Conservation (phyloP, 2,329 filamentous ascomycete species). For the Escovopsis sp. region DNA sequence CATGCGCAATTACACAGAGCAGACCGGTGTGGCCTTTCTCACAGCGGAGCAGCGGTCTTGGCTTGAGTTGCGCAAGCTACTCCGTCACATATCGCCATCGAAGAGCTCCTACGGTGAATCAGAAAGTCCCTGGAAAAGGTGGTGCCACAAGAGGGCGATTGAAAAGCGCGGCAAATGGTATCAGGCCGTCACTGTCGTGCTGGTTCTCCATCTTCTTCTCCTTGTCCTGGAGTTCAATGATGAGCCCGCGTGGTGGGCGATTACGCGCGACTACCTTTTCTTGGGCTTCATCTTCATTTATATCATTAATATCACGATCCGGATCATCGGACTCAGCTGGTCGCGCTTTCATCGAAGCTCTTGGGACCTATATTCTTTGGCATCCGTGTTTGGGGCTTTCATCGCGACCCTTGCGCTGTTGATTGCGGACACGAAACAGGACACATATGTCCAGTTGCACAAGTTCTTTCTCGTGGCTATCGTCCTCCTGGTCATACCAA, state of each 20-base stretch:
- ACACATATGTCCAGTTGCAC: slow-evolving; percentile 64
- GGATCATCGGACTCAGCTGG: slow-evolving; percentile 83
- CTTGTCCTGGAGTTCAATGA: slow-evolving; percentile 77
- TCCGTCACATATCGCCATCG: slow-evolving; percentile 86
- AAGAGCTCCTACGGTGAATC: slow-evolving; percentile 75
- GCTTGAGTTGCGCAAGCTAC: slow-evolving; percentile 83
- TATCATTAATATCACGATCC: slow-evolving; percentile 65
- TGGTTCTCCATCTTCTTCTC: slow-evolving; percentile 70
- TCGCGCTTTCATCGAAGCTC: slow-evolving; percentile 79
- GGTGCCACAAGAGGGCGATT: slow-evolving; percentile 89
- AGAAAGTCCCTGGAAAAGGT: slow-evolving; percentile 67
- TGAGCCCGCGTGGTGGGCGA: slow-evolving; percentile 57
- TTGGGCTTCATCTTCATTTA: slow-evolving; percentile 71
- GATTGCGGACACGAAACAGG: slow-evolving; percentile 43
- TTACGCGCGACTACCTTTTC: slow-evolving; percentile 60
- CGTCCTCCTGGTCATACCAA: slow-evolving; percentile 77
- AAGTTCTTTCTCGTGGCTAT: slow-evolving; percentile 90
- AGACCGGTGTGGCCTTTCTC: slow-evolving; percentile 90
- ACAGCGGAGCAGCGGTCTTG: slow-evolving; percentile 94
- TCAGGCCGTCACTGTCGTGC: slow-evolving; percentile 58
- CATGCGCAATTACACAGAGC: slow-evolving; percentile 98
- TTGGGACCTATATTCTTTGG: slow-evolving; percentile 84
- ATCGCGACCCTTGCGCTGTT: slow-evolving; percentile 64
- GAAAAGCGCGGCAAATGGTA: slow-evolving; percentile 94
- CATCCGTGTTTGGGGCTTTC: slow-evolving; percentile 68